Base-by-base conservation (phyloP, 2,329 filamentous ascomycete genomes). In the Aureobasidium zeae region DNA sequence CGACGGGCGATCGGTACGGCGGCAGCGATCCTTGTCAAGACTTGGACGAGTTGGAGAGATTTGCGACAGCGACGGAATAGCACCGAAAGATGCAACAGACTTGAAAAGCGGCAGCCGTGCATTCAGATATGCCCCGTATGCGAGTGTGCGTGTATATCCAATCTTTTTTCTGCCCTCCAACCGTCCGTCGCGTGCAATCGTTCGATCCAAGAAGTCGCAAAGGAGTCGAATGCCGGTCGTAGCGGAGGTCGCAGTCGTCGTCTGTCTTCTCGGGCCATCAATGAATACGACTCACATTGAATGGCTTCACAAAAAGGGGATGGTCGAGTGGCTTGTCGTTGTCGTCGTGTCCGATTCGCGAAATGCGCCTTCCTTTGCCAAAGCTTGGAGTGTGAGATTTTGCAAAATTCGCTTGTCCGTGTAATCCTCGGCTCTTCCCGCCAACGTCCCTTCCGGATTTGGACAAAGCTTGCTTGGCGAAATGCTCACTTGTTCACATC, bases 281-380 rank as follows among this genome's bases (percentile, higher is more conserved):
- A 28, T 20, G 29, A 28, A 33, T n/a, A 21, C 39, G 22, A 43
- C 39, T 43, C 39, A 43, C 39, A 34, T 43, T 43, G 30, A 28
- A 13, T 43, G 39, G 39, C 39, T 43, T 43, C 39, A 43, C 39
- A 43, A 32, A 43, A 19, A 34, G 39, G 39, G 38, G 39, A 13
- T 43, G 33, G 39, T 43, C 39, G 39, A 43, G 28, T n/a, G 39
- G 37, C 28, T 38, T n/a, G 37, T 43, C 39, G 39, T 33, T 26
- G 39, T 43, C 39, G 38, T 42, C 38, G n/a, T n/a, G 39, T 33
- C 28, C 13, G 29, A 17, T 6, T 32, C 21, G 10, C 28, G 20
- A 41, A 41, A 32, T 11, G 36, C 19, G n/a, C n/a, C n/a, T n/a
- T n/a, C n/a, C n/a, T n/a, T n/a, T n/a, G n/a, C n/a, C n/a, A n/a